These are phyloP conservation scores for Fusarium armeniacum DNA, from an alignment of 2,329 filamentous ascomycete species.

Conservation along the genomic window DNA sequence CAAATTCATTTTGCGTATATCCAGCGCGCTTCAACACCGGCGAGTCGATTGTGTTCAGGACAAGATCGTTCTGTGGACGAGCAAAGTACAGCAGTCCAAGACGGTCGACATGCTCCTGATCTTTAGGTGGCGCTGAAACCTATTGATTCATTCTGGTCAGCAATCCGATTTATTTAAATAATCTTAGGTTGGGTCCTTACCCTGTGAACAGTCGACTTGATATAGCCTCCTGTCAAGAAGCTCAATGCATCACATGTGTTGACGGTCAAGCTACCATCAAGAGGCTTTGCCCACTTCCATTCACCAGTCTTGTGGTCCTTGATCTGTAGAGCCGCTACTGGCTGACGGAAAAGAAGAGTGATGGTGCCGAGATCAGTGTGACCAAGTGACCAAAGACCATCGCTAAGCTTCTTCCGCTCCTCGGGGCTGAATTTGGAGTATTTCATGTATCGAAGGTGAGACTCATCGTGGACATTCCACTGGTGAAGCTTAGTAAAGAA, in stretches of 20 bases:
- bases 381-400: conserved; percentile 61
- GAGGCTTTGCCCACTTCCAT: conserved; percentile 66
- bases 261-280: conserved; percentile 65
- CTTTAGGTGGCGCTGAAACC: conserved; percentile 57
- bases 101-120: conserved; percentile 61
- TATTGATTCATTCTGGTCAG: conserved; percentile 8
- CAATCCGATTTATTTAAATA: rapidly evolving
- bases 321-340: conserved; percentile 70
- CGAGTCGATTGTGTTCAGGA: conserved; percentile 56
- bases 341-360: conserved; percentile 71
- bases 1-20: conserved; percentile 56
- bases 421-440: conserved; percentile 65
- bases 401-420: conserved; percentile 61
- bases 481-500: conserved; percentile 66
- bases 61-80: conserved; percentile 58
- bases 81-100: conserved; percentile 67
- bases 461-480: conserved; percentile 70
- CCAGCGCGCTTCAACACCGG: conserved; percentile 55
- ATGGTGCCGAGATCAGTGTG: conserved; percentile 71
- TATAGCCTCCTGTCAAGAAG: conserved; percentile 63
- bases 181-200: conserved; percentile 34
- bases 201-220: conserved; percentile 60
- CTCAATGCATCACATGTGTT: conserved; percentile 65
- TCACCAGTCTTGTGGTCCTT: conserved; percentile 59
- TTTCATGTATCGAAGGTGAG: conserved; percentile 74